phyloP scores from a whole-genome alignment of 2,329 filamentous ascomycete species.

The Anthostomella pinea region DNA sequence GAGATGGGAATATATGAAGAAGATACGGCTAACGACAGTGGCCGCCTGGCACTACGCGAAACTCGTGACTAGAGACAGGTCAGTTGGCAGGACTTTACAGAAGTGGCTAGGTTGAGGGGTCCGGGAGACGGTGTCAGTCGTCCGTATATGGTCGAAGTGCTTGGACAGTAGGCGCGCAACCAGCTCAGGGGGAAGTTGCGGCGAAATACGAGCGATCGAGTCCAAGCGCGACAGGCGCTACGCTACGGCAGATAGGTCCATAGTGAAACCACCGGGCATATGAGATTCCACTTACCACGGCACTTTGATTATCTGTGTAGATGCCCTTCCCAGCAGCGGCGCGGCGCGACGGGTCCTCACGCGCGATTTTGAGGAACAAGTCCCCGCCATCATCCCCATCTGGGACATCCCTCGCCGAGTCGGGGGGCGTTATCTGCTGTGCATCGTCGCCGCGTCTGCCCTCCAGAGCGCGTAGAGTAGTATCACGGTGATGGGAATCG shows the following conservation, averaged over 20 bases:
- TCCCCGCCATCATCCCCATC: conserved; percentile 56
- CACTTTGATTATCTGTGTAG: conserved; percentile 36
- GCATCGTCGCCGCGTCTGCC: conserved; percentile 39
- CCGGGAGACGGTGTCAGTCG: too few relatives aligned
- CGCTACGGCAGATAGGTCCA: neutral
- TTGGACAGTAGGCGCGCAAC: too few relatives aligned
- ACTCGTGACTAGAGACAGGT: conserved; percentile 44
- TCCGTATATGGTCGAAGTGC: too few relatives aligned
- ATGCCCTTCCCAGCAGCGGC: conserved; percentile 33
- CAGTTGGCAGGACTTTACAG: conserved; percentile 6
- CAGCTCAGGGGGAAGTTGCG: conserved; percentile 1
- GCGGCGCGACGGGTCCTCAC: conserved; percentile 47
- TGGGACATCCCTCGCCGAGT: conserved; percentile 35
- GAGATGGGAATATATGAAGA: conserved; percentile 46
- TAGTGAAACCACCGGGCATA: conserved; percentile 12
- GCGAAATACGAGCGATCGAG: neutral
- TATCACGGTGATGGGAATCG: conserved; percentile 46
- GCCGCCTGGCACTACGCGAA: conserved; percentile 48
- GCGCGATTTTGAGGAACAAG: conserved; percentile 57
- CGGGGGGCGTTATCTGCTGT: conserved; percentile 39
- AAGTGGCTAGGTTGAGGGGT: too few relatives aligned
- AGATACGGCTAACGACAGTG: conserved; percentile 50
- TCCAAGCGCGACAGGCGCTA: conserved; percentile 5
- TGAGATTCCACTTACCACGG: conserved; percentile 44
- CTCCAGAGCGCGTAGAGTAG: conserved; percentile 50